A percentile compares a stretch with the other conserved stretches of the same genome.
Conservation (phyloP, 2,329 filamentous ascomycete genomes). For the Chrysoporthe deuterocubensis region DNA sequence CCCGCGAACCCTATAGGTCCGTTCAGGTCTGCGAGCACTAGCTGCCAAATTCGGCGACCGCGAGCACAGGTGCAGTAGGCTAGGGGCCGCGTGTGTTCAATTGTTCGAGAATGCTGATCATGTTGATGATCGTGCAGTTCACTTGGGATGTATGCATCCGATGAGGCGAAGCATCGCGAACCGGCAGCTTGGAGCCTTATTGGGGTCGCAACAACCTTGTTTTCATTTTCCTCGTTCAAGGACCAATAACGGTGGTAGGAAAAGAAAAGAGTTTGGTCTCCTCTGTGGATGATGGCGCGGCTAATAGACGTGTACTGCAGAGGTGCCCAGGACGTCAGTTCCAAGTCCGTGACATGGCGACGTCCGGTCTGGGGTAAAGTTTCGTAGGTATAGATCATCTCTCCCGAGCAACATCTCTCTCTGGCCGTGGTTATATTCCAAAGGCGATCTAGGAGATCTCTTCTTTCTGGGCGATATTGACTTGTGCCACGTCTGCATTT, state of each 20-base stretch:
- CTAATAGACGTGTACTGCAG: not conserved
- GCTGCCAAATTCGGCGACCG: constrained; percentile 3
- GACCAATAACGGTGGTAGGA: not conserved
- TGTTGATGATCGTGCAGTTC: not conserved
- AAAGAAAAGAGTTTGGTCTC: not conserved
- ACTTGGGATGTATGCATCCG: not conserved
- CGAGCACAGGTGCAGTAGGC: not conserved
- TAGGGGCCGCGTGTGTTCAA: not conserved
- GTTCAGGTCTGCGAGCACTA: not conserved
- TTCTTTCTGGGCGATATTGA: not conserved
- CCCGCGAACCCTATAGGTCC: constrained; percentile 1
- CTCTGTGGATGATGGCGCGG: not conserved
- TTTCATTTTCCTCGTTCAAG: not conserved
- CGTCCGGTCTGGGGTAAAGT: not conserved
- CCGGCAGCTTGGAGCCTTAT: too few relatives aligned
- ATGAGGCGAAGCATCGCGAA: not conserved
- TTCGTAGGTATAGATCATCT: not conserved
- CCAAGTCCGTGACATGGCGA: not conserved
- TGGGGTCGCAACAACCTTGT: not conserved
- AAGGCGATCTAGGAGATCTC: not conserved
- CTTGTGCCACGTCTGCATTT: not conserved
- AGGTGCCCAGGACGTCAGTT: not conserved
- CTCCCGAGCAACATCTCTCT: not conserved
- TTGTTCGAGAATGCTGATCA: not conserved
- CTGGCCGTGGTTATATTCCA: not conserved